These are phyloP conservation scores for Tubosaeta brunneosetosa DNA, from an alignment of 768 basidiomycete genomes.

Conservation along the genomic window DNA sequence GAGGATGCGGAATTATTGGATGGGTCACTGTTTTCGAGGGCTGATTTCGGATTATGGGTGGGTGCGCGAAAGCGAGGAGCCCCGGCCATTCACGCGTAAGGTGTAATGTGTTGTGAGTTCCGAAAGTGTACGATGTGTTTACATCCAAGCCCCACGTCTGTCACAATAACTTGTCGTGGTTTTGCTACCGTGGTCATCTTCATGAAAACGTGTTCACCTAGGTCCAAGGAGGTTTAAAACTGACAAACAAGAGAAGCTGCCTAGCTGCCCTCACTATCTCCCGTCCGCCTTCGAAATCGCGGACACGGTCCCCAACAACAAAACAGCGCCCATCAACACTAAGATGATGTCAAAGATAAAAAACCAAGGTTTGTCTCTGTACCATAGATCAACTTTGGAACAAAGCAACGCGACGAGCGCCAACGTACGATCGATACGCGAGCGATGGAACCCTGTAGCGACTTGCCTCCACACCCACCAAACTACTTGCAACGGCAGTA, in stretches of 20 bases:
- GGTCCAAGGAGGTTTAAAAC: too few species aligned
- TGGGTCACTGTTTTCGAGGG: constrained; percentile 31
- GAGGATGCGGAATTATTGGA: constrained; percentile 31
- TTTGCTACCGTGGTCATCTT: background rate
- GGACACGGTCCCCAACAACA: background rate
- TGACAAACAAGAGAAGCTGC: too few species aligned
- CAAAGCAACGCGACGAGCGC: background rate
- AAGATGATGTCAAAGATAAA: background rate
- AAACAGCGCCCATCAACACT: background rate
- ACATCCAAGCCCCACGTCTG: background rate
- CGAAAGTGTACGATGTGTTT: background rate
- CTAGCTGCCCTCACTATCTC: too few species aligned
- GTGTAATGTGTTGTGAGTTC: background rate
- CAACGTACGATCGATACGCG: background rate
- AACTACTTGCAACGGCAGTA: background rate
- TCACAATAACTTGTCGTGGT: too few species aligned
- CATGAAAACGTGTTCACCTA: background rate
- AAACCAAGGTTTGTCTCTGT: background rate
- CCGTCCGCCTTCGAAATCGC: background rate
- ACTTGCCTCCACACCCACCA: background rate
- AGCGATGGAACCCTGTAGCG: background rate
- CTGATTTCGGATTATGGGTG: constrained; percentile 35
- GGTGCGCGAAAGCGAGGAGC: constrained; percentile 35
- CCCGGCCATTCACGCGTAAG: constrained; percentile 24
- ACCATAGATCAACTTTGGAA: background rate